phyloP scores from a whole-genome alignment of 768 basidiomycete species.

The Hygrophoropsis aurantiaca region DNA sequence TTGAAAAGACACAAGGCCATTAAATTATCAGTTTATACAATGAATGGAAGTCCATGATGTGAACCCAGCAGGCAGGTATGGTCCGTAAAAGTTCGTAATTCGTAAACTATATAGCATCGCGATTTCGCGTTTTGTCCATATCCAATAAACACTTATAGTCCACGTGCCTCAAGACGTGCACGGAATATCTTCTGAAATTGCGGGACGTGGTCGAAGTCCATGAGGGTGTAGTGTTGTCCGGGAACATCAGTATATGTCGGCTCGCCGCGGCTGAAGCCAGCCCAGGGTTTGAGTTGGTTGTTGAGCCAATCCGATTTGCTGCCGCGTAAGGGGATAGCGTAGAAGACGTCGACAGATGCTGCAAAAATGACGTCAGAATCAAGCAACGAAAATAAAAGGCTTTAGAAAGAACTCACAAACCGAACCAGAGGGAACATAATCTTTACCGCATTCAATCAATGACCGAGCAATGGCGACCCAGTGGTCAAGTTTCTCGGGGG shows the following conservation, averaged over 20 bases:
- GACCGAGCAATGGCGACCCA: slow-evolving; percentile 31
- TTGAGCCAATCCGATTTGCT: slow-evolving; percentile 14
- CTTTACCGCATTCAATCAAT: slow-evolving; percentile 30
- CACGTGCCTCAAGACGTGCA: slow-evolving; percentile 22
- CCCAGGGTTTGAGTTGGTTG: slow-evolving; percentile 16
- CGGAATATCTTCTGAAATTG: slow-evolving; percentile 22
- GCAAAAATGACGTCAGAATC: background rate
- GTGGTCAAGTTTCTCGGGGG: slow-evolving; percentile 21
- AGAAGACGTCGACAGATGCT: slow-evolving; percentile 10
- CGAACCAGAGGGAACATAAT: slow-evolving; percentile 21
- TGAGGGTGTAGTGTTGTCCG: slow-evolving; percentile 15
- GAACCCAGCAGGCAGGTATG: too few species aligned
- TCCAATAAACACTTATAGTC: slow-evolving; percentile 9
- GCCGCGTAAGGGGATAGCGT: slow-evolving; percentile 11
- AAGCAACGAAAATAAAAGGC: background rate
- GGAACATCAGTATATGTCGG: slow-evolving; percentile 11
- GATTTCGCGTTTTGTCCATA: too few species aligned
- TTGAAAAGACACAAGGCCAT: too few species aligned
- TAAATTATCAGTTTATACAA: too few species aligned
- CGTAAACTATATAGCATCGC: too few species aligned
- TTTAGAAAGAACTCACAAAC: slow-evolving; percentile 19
- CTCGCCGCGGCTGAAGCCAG: slow-evolving; percentile 12
- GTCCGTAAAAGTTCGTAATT: too few species aligned
- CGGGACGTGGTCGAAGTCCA: slow-evolving; percentile 13
- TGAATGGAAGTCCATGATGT: too few species aligned